Conservation (phyloP, 2,329 filamentous ascomycete genomes). For the Colletotrichum limetticola region DNA sequence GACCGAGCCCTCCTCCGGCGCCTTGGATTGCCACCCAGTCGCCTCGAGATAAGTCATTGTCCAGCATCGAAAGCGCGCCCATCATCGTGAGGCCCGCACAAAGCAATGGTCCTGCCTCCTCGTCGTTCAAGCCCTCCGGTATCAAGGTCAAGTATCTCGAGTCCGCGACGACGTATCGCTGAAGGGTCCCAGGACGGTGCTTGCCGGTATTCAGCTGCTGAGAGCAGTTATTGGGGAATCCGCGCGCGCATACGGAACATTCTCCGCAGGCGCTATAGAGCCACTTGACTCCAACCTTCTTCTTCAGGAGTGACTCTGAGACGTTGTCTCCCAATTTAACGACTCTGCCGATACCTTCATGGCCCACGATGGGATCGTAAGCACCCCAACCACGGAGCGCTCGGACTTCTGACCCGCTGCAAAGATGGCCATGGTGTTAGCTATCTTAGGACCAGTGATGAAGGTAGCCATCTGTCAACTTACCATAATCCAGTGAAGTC, state of each 20-base stretch:
- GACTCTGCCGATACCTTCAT: slow-evolving; percentile 45
- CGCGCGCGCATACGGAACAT: slow-evolving; percentile 48
- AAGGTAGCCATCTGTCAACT: neutral
- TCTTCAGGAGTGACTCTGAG: slow-evolving; percentile 41
- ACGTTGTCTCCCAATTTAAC: slow-evolving; percentile 44
- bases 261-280: slow-evolving; percentile 52
- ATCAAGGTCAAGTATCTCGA: slow-evolving; percentile 42
- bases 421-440: neutral
- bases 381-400: slow-evolving; percentile 43
- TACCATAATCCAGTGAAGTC: slow-evolving; percentile 17
- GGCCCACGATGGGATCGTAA: slow-evolving; percentile 42
- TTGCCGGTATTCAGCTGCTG: slow-evolving; percentile 53
- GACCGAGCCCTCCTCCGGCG: slow-evolving; percentile 45
- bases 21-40: slow-evolving; percentile 47
- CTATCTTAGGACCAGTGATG: too few species aligned
- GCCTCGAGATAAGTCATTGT: slow-evolving; percentile 1
- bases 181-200: slow-evolving; percentile 45
- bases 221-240: slow-evolving; percentile 51
- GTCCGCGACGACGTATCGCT: slow-evolving; percentile 45
- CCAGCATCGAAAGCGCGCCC: slow-evolving; percentile 39
- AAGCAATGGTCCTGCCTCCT: slow-evolving; percentile 42
- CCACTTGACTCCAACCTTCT: slow-evolving; percentile 56
- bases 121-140: slow-evolving; percentile 36
- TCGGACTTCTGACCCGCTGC: slow-evolving; percentile 45
- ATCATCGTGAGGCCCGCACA: slow-evolving; percentile 48